Evolutionary conservation across 225 moss, liverwort and hornwort species (phyloP).

Genomic region (Polytrichum commune): DNA sequence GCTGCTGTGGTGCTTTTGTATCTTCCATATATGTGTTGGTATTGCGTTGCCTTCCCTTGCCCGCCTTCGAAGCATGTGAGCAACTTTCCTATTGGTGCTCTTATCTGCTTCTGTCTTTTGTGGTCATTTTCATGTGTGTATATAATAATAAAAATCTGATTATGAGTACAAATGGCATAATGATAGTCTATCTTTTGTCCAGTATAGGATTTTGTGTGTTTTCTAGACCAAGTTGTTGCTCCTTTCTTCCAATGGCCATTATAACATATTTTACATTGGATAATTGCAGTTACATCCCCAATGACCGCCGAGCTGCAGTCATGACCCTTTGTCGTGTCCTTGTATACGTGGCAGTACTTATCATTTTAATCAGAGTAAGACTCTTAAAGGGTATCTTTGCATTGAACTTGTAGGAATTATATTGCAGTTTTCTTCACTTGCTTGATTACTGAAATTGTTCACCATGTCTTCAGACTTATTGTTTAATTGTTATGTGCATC

Average conservation of each 20-base stretch:
- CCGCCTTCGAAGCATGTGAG: slow-evolving; percentile 73
- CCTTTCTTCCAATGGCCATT: no score
- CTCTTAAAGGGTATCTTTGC: no score
- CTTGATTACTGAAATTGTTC: no score
- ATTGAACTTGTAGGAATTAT: no score
- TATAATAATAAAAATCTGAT: slow-evolving; percentile 6
- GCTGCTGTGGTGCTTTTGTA: slow-evolving; percentile 76
- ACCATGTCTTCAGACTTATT: no score
- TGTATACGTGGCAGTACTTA: slow-evolving; percentile 43
- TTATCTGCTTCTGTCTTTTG: background rate
- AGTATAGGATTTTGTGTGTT: background rate
- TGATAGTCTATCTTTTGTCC: slow-evolving; percentile 9
- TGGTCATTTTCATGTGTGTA: background rate
- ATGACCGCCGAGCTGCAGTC: slow-evolving; percentile 78
- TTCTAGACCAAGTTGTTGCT: background rate
- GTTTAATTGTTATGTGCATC: slow-evolving; percentile 1
- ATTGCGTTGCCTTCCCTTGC: slow-evolving; percentile 77
- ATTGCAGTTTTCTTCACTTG: no score
- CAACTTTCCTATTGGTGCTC: background rate
- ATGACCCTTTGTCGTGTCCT: slow-evolving; percentile 72
- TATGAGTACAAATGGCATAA: background rate
- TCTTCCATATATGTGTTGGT: slow-evolving; percentile 81
- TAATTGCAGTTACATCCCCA: slow-evolving; percentile 69
- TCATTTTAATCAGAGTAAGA: slow-evolving; percentile 53
- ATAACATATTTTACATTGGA: background rate